Evolutionary conservation across 306 rosid genomes (phyloP), one percentile per base, ranked within the genome.

Genomic region (Dryas drummondii): DNA sequence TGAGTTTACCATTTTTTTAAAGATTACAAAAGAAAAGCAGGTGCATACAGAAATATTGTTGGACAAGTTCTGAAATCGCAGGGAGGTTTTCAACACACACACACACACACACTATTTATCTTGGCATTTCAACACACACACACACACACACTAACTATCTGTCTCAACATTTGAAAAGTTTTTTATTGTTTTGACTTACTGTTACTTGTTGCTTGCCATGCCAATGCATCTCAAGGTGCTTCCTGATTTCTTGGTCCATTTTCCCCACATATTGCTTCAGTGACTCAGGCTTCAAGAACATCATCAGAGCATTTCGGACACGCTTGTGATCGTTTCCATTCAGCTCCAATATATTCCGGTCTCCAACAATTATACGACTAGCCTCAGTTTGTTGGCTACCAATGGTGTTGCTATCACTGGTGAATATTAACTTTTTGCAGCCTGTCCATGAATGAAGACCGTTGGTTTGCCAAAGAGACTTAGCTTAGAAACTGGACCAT

Each of bases 251-350:
- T 26, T 70, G 82, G 50, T 93, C 98, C 82, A 86, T 86, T 50
- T 82, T 88, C 3, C 86, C 85, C 32, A 90, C 85, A 79, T 84
- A 88, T 10, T 15, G 64, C 77, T 84, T 93, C 82, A 93, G 79
- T n/a, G 96, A 87, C 32, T 93, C 94, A 10, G 93, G 91, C 68
- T 88, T 90, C 84, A 93, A 78, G 81, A 90, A 93, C 37, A 87
- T 76, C 47, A 86, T 73, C n/a, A 93, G 81, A 9, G 91, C 94
- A 58, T 69, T 65, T 77, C 96, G 84, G 4, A 93, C 87, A 9
- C 96, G 76, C 80, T 82, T 88, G 70, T 88, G 98, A 86, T 92
- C 96, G 16, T 77, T 78, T 0, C 82, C 84, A 8, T n/a, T 76
- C 71, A 89, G 79, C 68, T 91, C 97, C 14, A 87, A 14, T n/a